Evolutionary conservation across 2,329 filamentous ascomycete species (phyloP).

Genomic region (Daldinia sp.): DNA sequence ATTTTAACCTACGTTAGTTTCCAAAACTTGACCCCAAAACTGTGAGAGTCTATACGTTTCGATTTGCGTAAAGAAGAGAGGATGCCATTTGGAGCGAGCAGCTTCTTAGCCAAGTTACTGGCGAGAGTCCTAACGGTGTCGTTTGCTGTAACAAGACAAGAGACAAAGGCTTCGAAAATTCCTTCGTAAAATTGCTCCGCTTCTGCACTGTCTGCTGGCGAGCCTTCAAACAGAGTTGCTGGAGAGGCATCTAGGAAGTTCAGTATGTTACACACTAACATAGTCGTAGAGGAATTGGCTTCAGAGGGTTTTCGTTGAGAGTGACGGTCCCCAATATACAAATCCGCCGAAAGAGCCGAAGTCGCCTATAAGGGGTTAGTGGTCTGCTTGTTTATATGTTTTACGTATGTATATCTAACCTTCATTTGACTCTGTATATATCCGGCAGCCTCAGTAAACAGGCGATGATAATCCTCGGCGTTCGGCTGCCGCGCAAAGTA

Average conservation of each 20-base stretch:
- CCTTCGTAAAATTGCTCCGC: slow-evolving; percentile 58
- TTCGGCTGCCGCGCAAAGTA: slow-evolving; percentile 69
- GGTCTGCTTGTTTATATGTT: slow-evolving; percentile 26
- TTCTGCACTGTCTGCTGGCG: slow-evolving; percentile 53
- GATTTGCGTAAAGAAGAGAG: slow-evolving; percentile 54
- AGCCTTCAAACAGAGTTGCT: slow-evolving; percentile 59
- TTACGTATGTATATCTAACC: slow-evolving; percentile 55
- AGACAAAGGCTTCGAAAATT: slow-evolving; percentile 65
- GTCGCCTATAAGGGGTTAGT: slow-evolving; percentile 51
- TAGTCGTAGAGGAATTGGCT: slow-evolving; percentile 53
- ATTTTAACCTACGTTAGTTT: slow-evolving; percentile 60
- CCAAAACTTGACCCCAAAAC: slow-evolving; percentile 64
- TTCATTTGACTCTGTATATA: slow-evolving; percentile 70
- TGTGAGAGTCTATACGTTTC: slow-evolving; percentile 54
- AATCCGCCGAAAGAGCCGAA: slow-evolving; percentile 55
- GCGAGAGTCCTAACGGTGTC: slow-evolving; percentile 63
- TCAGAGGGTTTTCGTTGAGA: slow-evolving; percentile 57
- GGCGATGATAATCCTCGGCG: slow-evolving; percentile 62
- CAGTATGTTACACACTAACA: slow-evolving; percentile 65
- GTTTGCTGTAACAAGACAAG: slow-evolving; percentile 66
- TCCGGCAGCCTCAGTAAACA: slow-evolving; percentile 67
- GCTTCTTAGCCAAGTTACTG: slow-evolving; percentile 59
- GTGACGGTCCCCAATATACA: slow-evolving; percentile 56
- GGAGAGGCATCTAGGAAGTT: slow-evolving; percentile 69
- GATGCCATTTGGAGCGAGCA: slow-evolving; percentile 58